Conservation (phyloP, 139 green algal genomes). For the Choricystis sp. region DNA sequence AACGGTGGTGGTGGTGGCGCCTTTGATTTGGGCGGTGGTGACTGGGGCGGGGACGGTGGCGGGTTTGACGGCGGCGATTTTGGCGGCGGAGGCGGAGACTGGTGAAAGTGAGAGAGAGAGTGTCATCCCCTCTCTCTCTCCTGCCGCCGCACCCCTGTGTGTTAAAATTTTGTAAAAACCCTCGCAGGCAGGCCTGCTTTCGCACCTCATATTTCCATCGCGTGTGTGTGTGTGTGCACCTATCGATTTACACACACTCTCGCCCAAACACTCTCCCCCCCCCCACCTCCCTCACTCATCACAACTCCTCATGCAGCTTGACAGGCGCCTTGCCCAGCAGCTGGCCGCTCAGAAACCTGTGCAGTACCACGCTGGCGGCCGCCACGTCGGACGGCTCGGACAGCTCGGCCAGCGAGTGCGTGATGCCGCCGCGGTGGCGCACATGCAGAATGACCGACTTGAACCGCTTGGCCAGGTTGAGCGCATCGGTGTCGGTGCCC, state of each 20-base stretch:
- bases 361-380: neutral
- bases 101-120: neutral
- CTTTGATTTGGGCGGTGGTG: neutral
- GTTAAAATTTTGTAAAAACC: too few species aligned
- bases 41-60: neutral
- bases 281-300: neutral
- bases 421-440: neutral
- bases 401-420: neutral
- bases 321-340: neutral
- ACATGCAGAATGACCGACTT: neutral
- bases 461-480: neutral
- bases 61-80: neutral
- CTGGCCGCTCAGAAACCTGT: neutral
- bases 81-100: neutral
- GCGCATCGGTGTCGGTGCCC: neutral
- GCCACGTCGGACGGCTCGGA: neutral
- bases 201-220: too few species aligned
- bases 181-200: too few species aligned
- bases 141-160: neutral
- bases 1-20: neutral
- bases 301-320: neutral
- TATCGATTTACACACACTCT: too few species aligned
- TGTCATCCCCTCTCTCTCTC: neutral
- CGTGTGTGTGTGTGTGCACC: too few species aligned
- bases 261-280: too few species aligned